These are phyloP conservation scores for Ogataea nonfermentans DNA, from an alignment of 805 yeast genomes.

Conservation along the genomic window DNA sequence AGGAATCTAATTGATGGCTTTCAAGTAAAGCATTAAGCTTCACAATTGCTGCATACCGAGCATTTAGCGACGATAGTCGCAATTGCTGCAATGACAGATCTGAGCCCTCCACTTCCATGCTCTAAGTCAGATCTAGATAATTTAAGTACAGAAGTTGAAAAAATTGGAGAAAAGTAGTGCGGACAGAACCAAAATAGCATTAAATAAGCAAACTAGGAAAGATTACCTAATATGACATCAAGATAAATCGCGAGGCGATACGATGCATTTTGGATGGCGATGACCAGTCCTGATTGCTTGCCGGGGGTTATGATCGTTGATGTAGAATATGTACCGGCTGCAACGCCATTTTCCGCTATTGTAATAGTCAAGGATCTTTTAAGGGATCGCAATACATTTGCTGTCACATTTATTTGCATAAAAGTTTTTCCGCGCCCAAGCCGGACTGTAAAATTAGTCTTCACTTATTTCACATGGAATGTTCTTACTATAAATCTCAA, in stretches of 20 bases:
- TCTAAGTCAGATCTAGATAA: constrained; percentile 2
- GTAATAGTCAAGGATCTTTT: too few relatives aligned
- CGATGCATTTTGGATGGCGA: too few relatives aligned
- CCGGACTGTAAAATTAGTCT: background rate
- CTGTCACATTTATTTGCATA: constrained; percentile 6
- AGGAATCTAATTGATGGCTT: constrained; percentile 12
- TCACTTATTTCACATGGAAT: background rate
- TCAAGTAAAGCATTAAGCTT: constrained; percentile 32
- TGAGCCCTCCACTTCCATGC: constrained; percentile 5
- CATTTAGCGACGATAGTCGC: constrained; percentile 36
- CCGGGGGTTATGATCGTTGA: too few relatives aligned
- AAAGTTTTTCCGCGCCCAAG: constrained; percentile 12
- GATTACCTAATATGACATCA: too few relatives aligned
- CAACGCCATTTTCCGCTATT: too few relatives aligned
- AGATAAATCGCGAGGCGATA: too few relatives aligned
- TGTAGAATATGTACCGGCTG: too few relatives aligned
- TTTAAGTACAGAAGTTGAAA: constrained; percentile 2
- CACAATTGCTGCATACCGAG: constrained; percentile 36
- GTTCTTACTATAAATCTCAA: too few relatives aligned
- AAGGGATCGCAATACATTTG: background rate
- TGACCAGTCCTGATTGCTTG: too few relatives aligned
- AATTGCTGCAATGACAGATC: constrained; percentile 17
- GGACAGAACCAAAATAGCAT: too few relatives aligned
- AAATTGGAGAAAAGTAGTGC: constrained; percentile 7
- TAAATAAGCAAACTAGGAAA: too few relatives aligned